These are phyloP conservation scores for Aquilaria sinensis DNA, from an alignment of 345 rosid genomes.

Conservation along the genomic window DNA sequence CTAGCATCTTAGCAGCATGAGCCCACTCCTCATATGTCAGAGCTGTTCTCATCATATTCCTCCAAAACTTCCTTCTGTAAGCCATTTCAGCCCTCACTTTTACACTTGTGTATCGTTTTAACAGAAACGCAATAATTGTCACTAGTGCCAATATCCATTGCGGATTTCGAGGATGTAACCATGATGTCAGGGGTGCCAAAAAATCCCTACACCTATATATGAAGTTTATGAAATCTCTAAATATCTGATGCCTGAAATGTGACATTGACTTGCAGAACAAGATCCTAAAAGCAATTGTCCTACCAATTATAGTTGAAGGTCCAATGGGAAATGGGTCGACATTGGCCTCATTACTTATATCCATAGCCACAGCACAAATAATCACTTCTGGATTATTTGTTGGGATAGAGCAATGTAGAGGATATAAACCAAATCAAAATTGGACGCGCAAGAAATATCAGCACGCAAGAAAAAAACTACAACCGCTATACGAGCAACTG, in stretches of 20 bases:
- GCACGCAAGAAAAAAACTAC: background rate
- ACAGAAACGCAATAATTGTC: constrained; percentile 71
- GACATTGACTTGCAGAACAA: constrained; percentile 72
- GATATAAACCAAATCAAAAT: no score
- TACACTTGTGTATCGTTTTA: constrained; percentile 81
- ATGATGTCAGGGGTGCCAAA: constrained; percentile 47
- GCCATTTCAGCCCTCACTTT: constrained; percentile 92
- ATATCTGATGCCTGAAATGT: constrained; percentile 52
- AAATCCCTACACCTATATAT: constrained; percentile 33
- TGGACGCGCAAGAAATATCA: background rate
- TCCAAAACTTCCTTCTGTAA: constrained; percentile 94
- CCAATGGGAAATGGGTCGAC: constrained; percentile 83
- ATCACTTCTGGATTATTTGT: background rate
- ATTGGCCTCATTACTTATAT: constrained; percentile 84
- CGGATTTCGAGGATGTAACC: constrained; percentile 95
- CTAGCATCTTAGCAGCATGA: constrained; percentile 98
- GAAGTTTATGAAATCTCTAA: constrained; percentile 33
- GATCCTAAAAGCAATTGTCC: constrained; percentile 81
- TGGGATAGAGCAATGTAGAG: no score
- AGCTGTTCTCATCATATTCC: constrained; percentile 90
- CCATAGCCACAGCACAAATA: constrained; percentile 32
- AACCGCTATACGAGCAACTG: background rate
- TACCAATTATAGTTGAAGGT: constrained; percentile 75
- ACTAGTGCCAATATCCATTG: constrained; percentile 94
- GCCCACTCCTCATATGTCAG: constrained; percentile 97